Conservation (phyloP, 495 filamentous ascomycete species). For the Chaetomium cochliodes region DNA sequence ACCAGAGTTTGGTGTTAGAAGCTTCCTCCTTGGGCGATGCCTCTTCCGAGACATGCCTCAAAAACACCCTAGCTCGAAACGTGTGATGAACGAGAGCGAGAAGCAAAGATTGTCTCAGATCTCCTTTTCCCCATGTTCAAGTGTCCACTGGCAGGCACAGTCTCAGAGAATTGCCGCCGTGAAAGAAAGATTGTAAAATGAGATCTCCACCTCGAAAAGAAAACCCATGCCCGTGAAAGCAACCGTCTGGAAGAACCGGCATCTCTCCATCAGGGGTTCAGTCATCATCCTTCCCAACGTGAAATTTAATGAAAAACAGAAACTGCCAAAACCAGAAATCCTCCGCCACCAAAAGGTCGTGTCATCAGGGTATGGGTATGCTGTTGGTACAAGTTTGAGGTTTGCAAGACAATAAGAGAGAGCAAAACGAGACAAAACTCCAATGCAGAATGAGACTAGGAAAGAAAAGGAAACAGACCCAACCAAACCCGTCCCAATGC, state of each 20-base stretch:
- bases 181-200: constrained; percentile 9
- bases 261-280: constrained; percentile 7
- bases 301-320: constrained; percentile 5
- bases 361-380: constrained; percentile 21
- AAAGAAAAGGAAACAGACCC: constrained; percentile 12
- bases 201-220: constrained; percentile 13
- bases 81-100: constrained; percentile 20
- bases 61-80: constrained; percentile 13
- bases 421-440: constrained; percentile 12
- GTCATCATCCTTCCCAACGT: constrained; percentile 3
- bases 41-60: constrained; percentile 7
- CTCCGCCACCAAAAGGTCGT: constrained; percentile 13
- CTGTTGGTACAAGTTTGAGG: constrained; percentile 13
- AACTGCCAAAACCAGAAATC: constrained; percentile 13
- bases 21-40: constrained; percentile 1
- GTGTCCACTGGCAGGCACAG: not conserved
- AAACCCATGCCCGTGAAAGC: constrained; percentile 16
- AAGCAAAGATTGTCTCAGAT: constrained; percentile 17
- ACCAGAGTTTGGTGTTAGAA: constrained; percentile 1
- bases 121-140: constrained; percentile 1
- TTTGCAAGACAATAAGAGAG: not conserved
- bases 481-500: constrained; percentile 2
- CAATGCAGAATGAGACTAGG: constrained; percentile 6
- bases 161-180: constrained; percentile 7
- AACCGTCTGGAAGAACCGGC: constrained; percentile 6